A percentile compares a stretch with the other conserved stretches of the same genome.
phyloP scores from a whole-genome alignment of 2,329 filamentous ascomycete genomes.

The Colletotrichum somersetense region DNA sequence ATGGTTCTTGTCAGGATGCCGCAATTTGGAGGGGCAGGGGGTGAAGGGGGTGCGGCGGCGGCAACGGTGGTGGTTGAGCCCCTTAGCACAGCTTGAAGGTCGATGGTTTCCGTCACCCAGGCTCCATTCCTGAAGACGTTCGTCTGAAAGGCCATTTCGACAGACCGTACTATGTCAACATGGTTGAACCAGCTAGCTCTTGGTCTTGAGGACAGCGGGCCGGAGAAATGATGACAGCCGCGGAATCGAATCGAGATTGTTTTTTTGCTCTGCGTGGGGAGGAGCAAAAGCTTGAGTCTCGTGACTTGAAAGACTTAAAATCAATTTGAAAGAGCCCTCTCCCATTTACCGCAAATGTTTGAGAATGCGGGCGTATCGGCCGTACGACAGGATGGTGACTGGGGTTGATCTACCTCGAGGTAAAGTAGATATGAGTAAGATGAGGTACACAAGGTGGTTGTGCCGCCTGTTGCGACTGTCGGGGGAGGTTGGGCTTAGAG shows the following conservation, averaged over 20 bases:
- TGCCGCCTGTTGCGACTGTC: conserved; percentile 12
- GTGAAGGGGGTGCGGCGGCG: conserved; percentile 47
- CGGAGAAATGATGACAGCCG: background rate
- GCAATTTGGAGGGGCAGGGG: conserved; percentile 62
- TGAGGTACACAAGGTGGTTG: conserved; percentile 19
- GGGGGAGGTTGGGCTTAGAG: conserved; percentile 36
- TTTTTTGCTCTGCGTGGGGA: conserved; percentile 1
- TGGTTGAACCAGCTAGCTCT: conserved; percentile 22
- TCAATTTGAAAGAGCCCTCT: background rate
- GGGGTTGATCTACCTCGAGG: background rate
- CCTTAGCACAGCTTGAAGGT: conserved; percentile 58
- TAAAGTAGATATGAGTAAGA: conserved; percentile 3
- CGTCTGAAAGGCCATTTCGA: conserved; percentile 59
- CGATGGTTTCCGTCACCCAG: conserved; percentile 68
- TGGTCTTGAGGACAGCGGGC: background rate
- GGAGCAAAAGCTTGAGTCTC: conserved; percentile 5
- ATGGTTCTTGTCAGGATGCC: conserved; percentile 86
- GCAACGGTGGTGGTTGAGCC: conserved; percentile 49
- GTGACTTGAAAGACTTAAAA: conserved; percentile 15
- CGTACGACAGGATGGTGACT: conserved; percentile 24
- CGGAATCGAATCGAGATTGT: background rate
- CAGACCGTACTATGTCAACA: conserved; percentile 24
- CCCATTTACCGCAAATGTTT: background rate
- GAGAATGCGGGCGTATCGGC: conserved; percentile 17
- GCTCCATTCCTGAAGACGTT: conserved; percentile 66